Base-by-base conservation (phyloP, 2,329 filamentous ascomycete species). In the Penicillium frequentans region DNA sequence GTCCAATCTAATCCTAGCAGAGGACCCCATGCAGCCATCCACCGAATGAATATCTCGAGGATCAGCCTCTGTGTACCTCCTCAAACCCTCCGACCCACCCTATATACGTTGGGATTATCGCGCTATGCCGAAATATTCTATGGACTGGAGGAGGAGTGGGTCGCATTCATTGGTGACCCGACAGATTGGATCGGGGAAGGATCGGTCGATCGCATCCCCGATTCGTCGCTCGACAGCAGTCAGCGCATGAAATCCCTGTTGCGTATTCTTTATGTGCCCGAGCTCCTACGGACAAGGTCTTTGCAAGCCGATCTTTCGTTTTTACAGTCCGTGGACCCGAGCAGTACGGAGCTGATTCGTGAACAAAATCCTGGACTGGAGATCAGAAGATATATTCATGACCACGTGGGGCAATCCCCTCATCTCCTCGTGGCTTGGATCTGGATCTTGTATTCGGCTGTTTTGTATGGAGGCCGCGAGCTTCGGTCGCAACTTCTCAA, bases 371-470 rank as follows among this genome's bases (percentile, higher is more conserved):
- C 33, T 27, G 50, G 47, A 16, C 19, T 14, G 6, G 37, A 54
- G 29, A 43, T 61, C 16, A 35, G 24, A 16, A 35, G 43, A 5
- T 45, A 56, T 23, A 31, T 61, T 6, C 42, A 39, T 24, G 43
- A 52, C 3, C 46, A 37, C 5, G 52, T 54, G 6, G 45, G 27
- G 8, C n/a, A 19, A 11, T 49, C 35, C 14, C 59, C 59, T 3
- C 59, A 61, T 42, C 44, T 54, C 8, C 54, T 61, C 2, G 49
- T 61, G 9, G 56, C 59, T 10, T 59, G 58, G 29, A 52, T 56
- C 5, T 61, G 59, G 59, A 57, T 61, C 14, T n/a, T 61, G 35
- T 61, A 61, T 24, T 59, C 56, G 1, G 56, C 59, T 23, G 50
- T 61, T 7, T 31, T 61, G 0, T 59, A 59, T 35, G 59, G 59